Base-by-base conservation (phyloP, 306 rosid genomes). In the Vachellia pachyceras region DNA sequence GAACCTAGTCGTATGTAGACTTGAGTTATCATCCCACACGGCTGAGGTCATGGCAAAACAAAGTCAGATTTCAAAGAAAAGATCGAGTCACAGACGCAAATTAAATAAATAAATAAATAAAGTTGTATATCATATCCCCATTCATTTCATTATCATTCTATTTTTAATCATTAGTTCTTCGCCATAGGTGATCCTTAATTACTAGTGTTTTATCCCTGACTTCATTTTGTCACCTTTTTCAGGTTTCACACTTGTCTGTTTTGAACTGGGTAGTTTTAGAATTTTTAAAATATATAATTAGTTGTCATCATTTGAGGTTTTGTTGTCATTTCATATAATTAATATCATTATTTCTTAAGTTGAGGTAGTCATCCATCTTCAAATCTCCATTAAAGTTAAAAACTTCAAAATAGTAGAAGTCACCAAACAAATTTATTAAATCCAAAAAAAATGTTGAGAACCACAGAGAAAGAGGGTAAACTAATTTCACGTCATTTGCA, bases 41-140 rank as follows among this genome's bases (percentile, higher is more conserved):
- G 72, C 4, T 39, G 23, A 39, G 47, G 29, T 67, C 29, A 67
- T 5, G 7, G 2, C 12, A 35, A 64, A 67, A 1, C 49, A 41
- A 67, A 67, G 72, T 67, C 72, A 66, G 37, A 37, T 18, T 37
- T 66, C 72, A 66, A 66, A 37, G 46, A 66, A 37, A 66, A 66
- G 42, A 18, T n/a, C 69, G 13, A 23, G 66, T 58, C 37, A 37
- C 25, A 54, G 1, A 1, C 11, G 61, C 25, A 54, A 54, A 7
- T n/a, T n/a, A 6, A n/a, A n/a, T n/a, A 52, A 17, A 50, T 50
- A 47, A 14, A 49, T 10, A 46, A 12, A 12, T 46, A 15, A 50
- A 50, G 3, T 57, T 3, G 2, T 57, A 57, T 23, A 5, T 25
- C 1, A 9, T 61, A 12, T 61, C 17, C 25, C 40, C 67, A 25